These are phyloP conservation scores for Neonectria magnoliae DNA, from an alignment of 2,329 filamentous ascomycete species.

Conservation along the genomic window DNA sequence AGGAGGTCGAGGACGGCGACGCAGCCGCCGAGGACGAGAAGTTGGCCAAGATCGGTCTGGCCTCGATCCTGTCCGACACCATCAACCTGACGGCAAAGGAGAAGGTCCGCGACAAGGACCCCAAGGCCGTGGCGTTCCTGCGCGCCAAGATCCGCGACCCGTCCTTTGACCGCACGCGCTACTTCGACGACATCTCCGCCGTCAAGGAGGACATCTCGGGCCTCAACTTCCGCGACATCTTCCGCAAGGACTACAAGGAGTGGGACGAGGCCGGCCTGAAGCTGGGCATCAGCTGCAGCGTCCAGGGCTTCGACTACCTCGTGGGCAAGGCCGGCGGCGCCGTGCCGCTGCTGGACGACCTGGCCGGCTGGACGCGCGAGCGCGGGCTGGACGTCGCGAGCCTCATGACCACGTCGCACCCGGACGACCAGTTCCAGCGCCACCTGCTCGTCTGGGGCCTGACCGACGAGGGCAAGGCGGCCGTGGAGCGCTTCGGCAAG, in stretches of 20 bases:
- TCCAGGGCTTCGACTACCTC: slow-evolving; percentile 71
- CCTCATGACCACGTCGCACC: slow-evolving; percentile 75
- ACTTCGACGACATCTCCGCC: slow-evolving; percentile 67
- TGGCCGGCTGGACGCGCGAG: slow-evolving; percentile 65
- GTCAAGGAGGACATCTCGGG: slow-evolving; percentile 75
- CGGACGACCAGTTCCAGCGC: slow-evolving; percentile 66
- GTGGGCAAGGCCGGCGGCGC: slow-evolving; percentile 61
- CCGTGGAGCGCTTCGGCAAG: slow-evolving; percentile 64
- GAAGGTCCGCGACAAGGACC: slow-evolving; percentile 74
- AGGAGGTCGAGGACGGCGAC: slow-evolving; percentile 36
- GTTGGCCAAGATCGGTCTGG: slow-evolving; percentile 74
- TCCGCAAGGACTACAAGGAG: slow-evolving; percentile 87
- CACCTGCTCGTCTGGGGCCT: slow-evolving; percentile 76
- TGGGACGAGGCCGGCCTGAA: slow-evolving; percentile 68
- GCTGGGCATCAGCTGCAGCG: slow-evolving; percentile 75
- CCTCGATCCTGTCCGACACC: slow-evolving; percentile 79
- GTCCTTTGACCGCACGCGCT: slow-evolving; percentile 62
- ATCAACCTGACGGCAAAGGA: slow-evolving; percentile 67
- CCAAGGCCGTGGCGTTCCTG: slow-evolving; percentile 65
- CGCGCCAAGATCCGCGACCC: slow-evolving; percentile 57
- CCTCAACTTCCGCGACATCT: slow-evolving; percentile 71
- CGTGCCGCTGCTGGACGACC: slow-evolving; percentile 56
- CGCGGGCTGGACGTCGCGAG: slow-evolving; percentile 69
- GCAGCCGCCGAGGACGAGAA: slow-evolving; percentile 59
- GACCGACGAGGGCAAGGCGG: slow-evolving; percentile 58